Base-by-base conservation (phyloP, 2,329 filamentous ascomycete species). In the Botrytis hyacinthi region DNA sequence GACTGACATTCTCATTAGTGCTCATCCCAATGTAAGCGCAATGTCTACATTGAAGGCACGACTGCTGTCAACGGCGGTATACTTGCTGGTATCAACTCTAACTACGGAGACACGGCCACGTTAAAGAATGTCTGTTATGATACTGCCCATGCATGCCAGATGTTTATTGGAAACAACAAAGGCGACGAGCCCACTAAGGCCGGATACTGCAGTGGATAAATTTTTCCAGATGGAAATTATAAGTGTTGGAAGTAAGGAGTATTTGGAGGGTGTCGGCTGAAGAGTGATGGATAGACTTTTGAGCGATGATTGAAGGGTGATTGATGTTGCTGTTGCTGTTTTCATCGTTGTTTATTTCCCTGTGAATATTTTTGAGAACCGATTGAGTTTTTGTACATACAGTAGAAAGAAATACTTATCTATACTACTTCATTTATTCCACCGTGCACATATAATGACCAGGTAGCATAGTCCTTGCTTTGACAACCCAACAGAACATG, bases 81-180 rank as follows among this genome's bases (percentile, higher is more conserved):
- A 12, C 42, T 61, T 10, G 51, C 54, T 14, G 57, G 57, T n/a
- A 62, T 71, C 57, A 62, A 70, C 48, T 62, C 68, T 3, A 70
- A 70, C 6, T 62, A 48, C 48, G 40, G 42, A 29, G 68, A 70
- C 22, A 51, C 57, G 6, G 42, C 57, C 18, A 70, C 68, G 18
- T 12, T 62, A 4, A 44, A 42, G 57, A 71, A 71, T 40, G 46
- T 42, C 26, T 51, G 32, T 40, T 62, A 71, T 22, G 29, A 40
- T 29, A 40, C 22, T 40, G 32, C 37, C 2, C 32, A 71, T 40
- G 10, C 68, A 22, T 62, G 57, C 61, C 37, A 61, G 16, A 48
- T 71, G 68, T 60, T 29, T n/a, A 51, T 20, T 48, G 42, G 68
- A 4, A 71, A 51, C 16, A 20, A 48, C 48, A 7, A 51, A 18